Evolutionary conservation across 441 rosid genomes (phyloP).

Genomic region (Rhodomyrtus psidioides): DNA sequence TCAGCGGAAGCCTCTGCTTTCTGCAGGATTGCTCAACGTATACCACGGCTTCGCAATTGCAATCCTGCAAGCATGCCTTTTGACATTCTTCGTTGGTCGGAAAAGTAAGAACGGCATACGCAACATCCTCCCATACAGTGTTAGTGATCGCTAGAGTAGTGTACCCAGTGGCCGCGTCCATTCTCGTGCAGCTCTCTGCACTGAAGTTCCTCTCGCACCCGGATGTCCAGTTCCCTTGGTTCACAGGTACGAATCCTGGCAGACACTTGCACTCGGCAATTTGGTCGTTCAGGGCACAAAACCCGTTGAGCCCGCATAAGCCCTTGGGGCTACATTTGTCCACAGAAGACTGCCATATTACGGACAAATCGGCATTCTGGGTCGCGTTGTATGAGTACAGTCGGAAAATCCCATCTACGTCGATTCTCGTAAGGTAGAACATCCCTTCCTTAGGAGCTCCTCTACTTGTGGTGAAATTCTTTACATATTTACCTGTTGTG

Average conservation of each 20-base stretch:
- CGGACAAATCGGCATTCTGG: background rate
- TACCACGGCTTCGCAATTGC: constrained; percentile 21
- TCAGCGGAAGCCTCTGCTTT: constrained; percentile 25
- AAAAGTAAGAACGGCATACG: background rate
- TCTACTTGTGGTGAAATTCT: background rate
- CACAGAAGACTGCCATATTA: background rate
- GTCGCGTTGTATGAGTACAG: constrained; percentile 13
- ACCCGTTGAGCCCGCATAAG: constrained; percentile 20
- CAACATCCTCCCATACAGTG: constrained; percentile 4
- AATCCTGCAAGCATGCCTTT: constrained; percentile 17
- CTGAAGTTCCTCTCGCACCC: constrained; percentile 18
- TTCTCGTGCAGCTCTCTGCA: constrained; percentile 1
- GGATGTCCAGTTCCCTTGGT: background rate
- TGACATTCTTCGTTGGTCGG: constrained; percentile 3
- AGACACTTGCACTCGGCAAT: constrained; percentile 13
- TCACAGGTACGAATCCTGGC: constrained; percentile 2
- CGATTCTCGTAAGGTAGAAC: constrained; percentile 5
- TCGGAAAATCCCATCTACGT: constrained; percentile 17
- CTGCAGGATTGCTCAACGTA: constrained; percentile 1
- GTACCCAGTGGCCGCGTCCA: background rate
- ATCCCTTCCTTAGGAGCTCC: background rate
- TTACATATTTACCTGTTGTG: constrained; percentile 5
- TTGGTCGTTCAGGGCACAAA: background rate
- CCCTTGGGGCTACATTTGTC: constrained; percentile 10
- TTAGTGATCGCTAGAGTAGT: background rate